A percentile compares a stretch with the other conserved stretches of the same genome.
These are phyloP conservation scores for Phytophthora sansomeana DNA, from an alignment of 352 stramenopile genomes.

Conservation along the genomic window DNA sequence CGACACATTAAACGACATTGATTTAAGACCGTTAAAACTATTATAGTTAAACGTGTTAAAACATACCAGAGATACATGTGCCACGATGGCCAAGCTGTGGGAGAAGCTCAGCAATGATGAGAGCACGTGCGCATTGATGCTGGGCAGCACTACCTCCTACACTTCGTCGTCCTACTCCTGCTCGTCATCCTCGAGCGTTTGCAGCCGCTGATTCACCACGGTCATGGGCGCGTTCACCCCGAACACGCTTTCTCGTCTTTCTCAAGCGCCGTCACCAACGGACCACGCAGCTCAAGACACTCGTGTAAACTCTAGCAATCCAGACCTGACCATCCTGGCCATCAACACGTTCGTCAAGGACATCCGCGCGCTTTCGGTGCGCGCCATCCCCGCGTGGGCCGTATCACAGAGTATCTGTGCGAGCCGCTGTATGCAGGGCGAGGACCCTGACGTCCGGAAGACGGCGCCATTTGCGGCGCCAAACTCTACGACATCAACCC, in stretches of 20 bases:
- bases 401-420: slow-evolving; percentile 99
- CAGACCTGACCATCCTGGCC: slow-evolving; percentile 98
- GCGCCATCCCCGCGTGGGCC: slow-evolving; percentile 99
- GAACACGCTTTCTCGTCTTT: too few relatives aligned
- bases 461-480: slow-evolving; percentile 99
- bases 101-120: too few relatives aligned
- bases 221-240: too few relatives aligned
- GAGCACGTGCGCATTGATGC: too few relatives aligned
- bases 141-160: too few relatives aligned
- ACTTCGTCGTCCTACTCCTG: too few relatives aligned
- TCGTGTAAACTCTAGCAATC: slow-evolving; percentile 99
- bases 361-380: slow-evolving; percentile 97
- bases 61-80: too few relatives aligned
- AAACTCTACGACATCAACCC: slow-evolving; percentile 99
- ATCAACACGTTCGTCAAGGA: slow-evolving; percentile 99
- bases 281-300: slow-evolving; percentile 99
- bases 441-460: slow-evolving; percentile 99
- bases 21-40: not conserved
- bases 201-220: too few relatives aligned
- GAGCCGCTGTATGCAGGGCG: slow-evolving; percentile 96
- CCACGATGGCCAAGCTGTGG: too few relatives aligned
- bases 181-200: too few relatives aligned
- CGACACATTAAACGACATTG: not conserved
- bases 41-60: not conserved
- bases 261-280: too few relatives aligned